Base-by-base conservation (phyloP, 768 basidiomycete species). In the Calocybe cyanea region DNA sequence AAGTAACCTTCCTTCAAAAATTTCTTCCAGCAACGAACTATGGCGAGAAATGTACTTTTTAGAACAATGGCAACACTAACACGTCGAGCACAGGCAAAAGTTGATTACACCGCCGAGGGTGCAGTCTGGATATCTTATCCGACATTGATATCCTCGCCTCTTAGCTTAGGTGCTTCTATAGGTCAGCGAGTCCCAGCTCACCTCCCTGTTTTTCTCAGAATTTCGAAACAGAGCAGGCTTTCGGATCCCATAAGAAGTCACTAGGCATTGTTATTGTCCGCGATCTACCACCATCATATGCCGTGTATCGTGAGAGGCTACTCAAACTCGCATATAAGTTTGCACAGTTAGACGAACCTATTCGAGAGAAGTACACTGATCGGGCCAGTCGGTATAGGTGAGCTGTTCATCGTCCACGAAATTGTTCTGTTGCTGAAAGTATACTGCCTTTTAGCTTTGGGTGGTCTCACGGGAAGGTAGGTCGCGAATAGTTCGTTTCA, bases 381-480 rank as follows among this genome's bases (percentile, higher is more conserved):
- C 70, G 81, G 1, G 67, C 64, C 19, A 87, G 82, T 54, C 78
- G 76, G 46, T 96, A 91, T 59, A 87, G 87, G 86, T 87, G 50
- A 41, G 75, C 60, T 31, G 15, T 15, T 31, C 7, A n/a, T 5
- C 9, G 31, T 20, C 19, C n/a, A 15, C 9, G 4, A 15, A 7
- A 40, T 15, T n/a, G 10, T 17, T 32, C 36, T 21, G 41, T n/a
- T 49, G 13, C 20, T 38, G 32, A 36, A 25, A 15, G 39, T 18
- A 18, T 38, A 6, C n/a, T 36, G n/a, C 24, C 10, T 21, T 30
- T 38, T 51, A 88, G 85, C 61, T 97, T 93, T 63, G 95, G 95
- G n/a, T 98, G 95, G 95, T 90, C 87, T 35, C 90, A 95, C 65
- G 95, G 95, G 44, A 96, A 97, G 76, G 87, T 83, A 54, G 32